Evolutionary conservation across 768 basidiomycete species (phyloP).

Genomic region (Naganishia vaughanmartiniae): DNA sequence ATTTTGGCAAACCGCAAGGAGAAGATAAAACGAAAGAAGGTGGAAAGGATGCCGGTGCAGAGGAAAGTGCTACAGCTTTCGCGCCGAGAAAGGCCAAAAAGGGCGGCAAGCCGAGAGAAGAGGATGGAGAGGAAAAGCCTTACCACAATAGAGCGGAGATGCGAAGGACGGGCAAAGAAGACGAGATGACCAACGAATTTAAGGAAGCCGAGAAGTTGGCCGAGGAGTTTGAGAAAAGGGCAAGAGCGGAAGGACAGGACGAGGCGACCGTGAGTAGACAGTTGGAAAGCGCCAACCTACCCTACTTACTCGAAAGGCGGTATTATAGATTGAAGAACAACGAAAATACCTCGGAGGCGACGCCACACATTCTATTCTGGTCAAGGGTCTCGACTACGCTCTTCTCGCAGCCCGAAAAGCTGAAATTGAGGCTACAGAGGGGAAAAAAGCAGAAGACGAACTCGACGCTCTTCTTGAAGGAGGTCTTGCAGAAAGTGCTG

Average conservation of each 20-base stretch:
- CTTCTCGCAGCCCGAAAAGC: conserved; percentile 81
- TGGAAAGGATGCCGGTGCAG: conserved; percentile 20
- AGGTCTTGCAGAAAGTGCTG: neutral
- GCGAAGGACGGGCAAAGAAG: conserved; percentile 45
- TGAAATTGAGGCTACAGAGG: conserved; percentile 54
- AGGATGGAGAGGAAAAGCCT: conserved; percentile 40
- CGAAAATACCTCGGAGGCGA: conserved; percentile 79
- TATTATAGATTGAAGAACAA: conserved; percentile 65
- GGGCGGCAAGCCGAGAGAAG: conserved; percentile 44
- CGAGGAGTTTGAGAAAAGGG: conserved; percentile 73
- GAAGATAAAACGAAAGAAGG: conserved; percentile 32
- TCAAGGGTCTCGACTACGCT: conserved; percentile 78
- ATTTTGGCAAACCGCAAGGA: conserved; percentile 23
- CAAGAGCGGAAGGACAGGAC: conserved; percentile 61
- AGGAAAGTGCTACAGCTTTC: conserved; percentile 31
- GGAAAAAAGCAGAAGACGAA: conserved; percentile 66
- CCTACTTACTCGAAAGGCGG: neutral
- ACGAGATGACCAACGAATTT: conserved; percentile 36
- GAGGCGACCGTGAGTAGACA: conserved; percentile 57
- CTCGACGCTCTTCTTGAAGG: conserved; percentile 73
- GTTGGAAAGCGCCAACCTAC: neutral
- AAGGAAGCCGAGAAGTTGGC: conserved; percentile 53
- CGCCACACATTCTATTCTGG: conserved; percentile 76
- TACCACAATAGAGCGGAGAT: conserved; percentile 52
- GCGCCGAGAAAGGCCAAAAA: conserved; percentile 44